Evolutionary conservation across 23 red algal genomes (phyloP), one percentile per base, ranked within the genome.

Genomic region (Gracilaria domingensis): DNA sequence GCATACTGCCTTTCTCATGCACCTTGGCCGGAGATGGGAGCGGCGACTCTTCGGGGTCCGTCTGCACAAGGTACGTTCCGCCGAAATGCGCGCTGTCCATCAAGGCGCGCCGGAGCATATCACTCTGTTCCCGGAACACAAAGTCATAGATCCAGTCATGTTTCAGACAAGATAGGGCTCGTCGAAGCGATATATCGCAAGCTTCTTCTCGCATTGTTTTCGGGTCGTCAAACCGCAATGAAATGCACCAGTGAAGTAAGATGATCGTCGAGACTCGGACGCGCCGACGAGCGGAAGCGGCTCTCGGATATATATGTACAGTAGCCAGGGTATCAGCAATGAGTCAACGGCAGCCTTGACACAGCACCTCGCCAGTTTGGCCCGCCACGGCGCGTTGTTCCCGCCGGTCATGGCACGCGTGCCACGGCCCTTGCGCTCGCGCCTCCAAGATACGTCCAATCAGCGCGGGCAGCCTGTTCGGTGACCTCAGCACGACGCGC

Each of bases 91-190:
- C 39, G 45, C 25, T 50, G 20, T 77, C 34, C 5, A 49, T 9
- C 23, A 77, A 30, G 5, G 72, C 38, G 20, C 47, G 64, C 2
- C 69, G 47, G 44, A 87, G 69, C 45, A 73, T n/a, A 34, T 76
- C 18, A 20, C 28, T 18, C 20, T 75, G 84, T 4, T 57, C 45
- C 1, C 4, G 0, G 45, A 87, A 87, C 60, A 87, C 44, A 35
- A 87, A 87, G 8, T 87, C 42, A 40, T 61, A 59, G 61, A 87
- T 48, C 67, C 67, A 75, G 84, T 87, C 48, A 53, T 87, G 67
- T 4, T 50, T 45, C 40, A 87, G 47, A 28, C 72, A 77, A 28
- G 38, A 49, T n/a, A 77, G 72, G 0, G 26, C 72, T 24, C 9
- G 26, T 8, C 42, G 72, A 34, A 77, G 21, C 20, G 72, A 77